These are phyloP conservation scores for Zymoseptoria passerinii DNA, from an alignment of 2,329 filamentous ascomycete species.

Conservation along the genomic window DNA sequence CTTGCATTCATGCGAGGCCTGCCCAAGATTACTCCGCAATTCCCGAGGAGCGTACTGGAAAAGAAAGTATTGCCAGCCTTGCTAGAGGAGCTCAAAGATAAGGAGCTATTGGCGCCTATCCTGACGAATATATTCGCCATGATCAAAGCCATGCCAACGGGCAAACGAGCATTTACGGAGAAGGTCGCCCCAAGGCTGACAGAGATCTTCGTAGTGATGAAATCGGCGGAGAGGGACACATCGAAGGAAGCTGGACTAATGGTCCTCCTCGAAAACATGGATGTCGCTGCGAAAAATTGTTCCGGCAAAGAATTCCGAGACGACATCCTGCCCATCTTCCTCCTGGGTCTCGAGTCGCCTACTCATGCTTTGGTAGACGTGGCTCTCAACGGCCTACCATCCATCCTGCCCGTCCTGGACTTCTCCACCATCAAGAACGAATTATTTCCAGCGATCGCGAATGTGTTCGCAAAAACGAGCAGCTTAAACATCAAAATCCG, in stretches of 20 bases:
- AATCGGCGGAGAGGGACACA: conserved; percentile 62
- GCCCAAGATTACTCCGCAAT: conserved; percentile 78
- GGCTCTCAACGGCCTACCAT: conserved; percentile 67
- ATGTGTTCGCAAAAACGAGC: conserved; percentile 85
- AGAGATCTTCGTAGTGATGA: conserved; percentile 65
- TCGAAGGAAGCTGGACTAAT: conserved; percentile 83
- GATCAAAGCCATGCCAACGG: conserved; percentile 65
- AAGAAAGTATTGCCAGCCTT: conserved; percentile 87
- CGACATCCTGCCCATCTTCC: conserved; percentile 79
- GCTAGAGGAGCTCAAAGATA: conserved; percentile 89
- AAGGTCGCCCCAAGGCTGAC: conserved; percentile 77
- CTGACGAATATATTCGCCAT: conserved; percentile 91
- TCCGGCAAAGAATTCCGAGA: conserved; percentile 93
- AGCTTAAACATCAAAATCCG: conserved; percentile 92
- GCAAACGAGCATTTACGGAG: conserved; percentile 71
- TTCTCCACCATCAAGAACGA: conserved; percentile 97
- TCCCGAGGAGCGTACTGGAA: conserved; percentile 86
- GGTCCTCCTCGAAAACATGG: conserved; percentile 79
- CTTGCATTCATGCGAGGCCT: conserved; percentile 83
- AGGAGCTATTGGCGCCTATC: conserved; percentile 73
- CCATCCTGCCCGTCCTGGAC: conserved; percentile 79
- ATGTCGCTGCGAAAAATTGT: conserved; percentile 67
- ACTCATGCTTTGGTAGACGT: conserved; percentile 86
- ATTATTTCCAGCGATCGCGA: conserved; percentile 82
- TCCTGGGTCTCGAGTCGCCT: conserved; percentile 75